These are phyloP conservation scores for Podospora sp. DNA, from an alignment of 495 filamentous ascomycete species.

Conservation along the genomic window DNA sequence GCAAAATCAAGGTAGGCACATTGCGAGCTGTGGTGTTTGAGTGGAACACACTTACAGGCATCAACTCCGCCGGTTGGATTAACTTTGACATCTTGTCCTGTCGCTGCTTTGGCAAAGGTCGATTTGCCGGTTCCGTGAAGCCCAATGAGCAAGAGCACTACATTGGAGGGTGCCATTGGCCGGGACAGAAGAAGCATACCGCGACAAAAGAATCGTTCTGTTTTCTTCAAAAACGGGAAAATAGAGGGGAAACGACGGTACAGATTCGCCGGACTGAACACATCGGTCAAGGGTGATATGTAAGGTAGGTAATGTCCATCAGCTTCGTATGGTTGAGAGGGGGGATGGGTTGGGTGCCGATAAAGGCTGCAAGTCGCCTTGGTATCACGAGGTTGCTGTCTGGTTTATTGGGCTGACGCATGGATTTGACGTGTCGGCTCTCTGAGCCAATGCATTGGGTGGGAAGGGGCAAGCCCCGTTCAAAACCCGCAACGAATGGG, in stretches of 20 bases:
- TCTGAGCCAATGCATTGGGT: background rate
- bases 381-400: background rate
- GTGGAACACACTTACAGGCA: background rate
- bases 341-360: background rate
- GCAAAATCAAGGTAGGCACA: too few species aligned
- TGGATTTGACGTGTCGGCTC: background rate
- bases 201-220: background rate
- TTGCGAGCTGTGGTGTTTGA: too few species aligned
- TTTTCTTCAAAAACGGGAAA: too few species aligned
- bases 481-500: too few species aligned
- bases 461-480: background rate
- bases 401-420: background rate
- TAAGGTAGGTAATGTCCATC: background rate
- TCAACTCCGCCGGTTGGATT: background rate
- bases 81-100: background rate
- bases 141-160: background rate
- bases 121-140: constrained; percentile 10
- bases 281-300: background rate
- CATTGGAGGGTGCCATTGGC: background rate
- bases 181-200: background rate
- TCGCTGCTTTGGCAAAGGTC: constrained; percentile 1
- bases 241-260: background rate
- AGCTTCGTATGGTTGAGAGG: background rate
- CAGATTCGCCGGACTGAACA: background rate
- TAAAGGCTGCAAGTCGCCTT: background rate